Conservation (phyloP, 345 rosid species). For the Populus euphratica region DNA sequence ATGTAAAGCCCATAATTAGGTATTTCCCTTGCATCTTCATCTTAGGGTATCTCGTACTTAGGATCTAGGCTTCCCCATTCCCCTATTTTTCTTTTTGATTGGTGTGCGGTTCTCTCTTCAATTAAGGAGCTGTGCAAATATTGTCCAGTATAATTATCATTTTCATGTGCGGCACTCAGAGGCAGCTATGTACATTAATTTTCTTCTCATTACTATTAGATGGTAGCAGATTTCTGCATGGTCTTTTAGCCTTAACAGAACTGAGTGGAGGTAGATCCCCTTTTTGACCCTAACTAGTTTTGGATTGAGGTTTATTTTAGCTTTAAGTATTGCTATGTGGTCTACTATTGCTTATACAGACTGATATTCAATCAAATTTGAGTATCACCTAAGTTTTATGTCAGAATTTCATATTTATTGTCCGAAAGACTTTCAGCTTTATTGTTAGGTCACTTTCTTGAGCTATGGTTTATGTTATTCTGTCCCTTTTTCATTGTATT, state of each 20-base stretch:
- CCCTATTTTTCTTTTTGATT: background rate
- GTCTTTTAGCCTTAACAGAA: background rate
- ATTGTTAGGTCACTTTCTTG: background rate
- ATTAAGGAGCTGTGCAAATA: background rate
- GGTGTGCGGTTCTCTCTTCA: background rate
- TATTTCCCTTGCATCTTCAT: background rate
- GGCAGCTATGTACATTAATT: background rate
- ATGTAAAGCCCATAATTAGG: background rate
- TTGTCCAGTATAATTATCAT: background rate
- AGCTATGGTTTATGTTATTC: background rate
- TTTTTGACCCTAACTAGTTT: background rate
- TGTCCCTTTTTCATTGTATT: conserved; percentile 14
- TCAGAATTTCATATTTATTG: background rate
- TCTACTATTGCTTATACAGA: background rate
- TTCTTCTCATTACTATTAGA: background rate
- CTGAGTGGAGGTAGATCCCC: background rate
- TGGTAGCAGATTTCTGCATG: background rate
- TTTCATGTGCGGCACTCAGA: background rate
- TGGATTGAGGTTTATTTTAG: background rate
- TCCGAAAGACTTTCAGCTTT: background rate
- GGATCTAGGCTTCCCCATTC: background rate
- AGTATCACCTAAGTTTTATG: background rate
- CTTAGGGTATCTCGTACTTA: background rate
- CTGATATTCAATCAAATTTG: background rate
- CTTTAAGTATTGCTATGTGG: background rate